phyloP scores from a whole-genome alignment of 2,329 filamentous ascomycete species.

The Mycocentrospora acerina region DNA sequence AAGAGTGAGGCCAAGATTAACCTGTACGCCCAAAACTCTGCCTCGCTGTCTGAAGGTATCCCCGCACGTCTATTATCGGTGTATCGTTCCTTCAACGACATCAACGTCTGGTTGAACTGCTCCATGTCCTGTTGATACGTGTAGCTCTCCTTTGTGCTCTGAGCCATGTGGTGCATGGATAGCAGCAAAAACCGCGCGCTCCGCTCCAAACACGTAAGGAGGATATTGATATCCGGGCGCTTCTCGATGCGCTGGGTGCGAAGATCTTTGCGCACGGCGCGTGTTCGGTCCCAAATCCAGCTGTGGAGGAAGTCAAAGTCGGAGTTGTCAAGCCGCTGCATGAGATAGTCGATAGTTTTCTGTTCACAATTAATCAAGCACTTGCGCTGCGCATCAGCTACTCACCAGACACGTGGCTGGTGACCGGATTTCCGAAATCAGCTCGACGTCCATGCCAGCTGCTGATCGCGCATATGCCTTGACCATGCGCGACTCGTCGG shows the following conservation, averaged over 20 bases:
- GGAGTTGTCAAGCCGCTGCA: constrained; percentile 53
- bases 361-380: constrained; percentile 20
- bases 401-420: constrained; percentile 49
- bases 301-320: constrained; percentile 54
- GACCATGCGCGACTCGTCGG: constrained; percentile 60
- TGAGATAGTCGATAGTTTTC: constrained; percentile 48
- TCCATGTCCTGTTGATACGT: constrained; percentile 62
- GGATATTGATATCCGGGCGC: constrained; percentile 54
- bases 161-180: constrained; percentile 58
- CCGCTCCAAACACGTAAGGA: constrained; percentile 62
- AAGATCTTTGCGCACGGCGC: constrained; percentile 66
- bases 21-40: constrained; percentile 65
- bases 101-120: constrained; percentile 63
- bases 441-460: constrained; percentile 63
- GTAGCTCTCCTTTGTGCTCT: constrained; percentile 47
- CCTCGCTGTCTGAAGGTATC: constrained; percentile 58
- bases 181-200: constrained; percentile 66
- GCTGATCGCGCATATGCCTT: constrained; percentile 65
- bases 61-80: constrained; percentile 42
- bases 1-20: constrained; percentile 51
- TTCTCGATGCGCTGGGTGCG: constrained; percentile 62
- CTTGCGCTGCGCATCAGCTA: constrained; percentile 6
- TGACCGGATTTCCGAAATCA: constrained; percentile 64
- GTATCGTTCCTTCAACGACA: constrained; percentile 59
- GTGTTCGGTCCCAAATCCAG: constrained; percentile 67